Evolutionary conservation across 495 filamentous ascomycete genomes (phyloP).

Genomic region (Penicillium robsamsonii): DNA sequence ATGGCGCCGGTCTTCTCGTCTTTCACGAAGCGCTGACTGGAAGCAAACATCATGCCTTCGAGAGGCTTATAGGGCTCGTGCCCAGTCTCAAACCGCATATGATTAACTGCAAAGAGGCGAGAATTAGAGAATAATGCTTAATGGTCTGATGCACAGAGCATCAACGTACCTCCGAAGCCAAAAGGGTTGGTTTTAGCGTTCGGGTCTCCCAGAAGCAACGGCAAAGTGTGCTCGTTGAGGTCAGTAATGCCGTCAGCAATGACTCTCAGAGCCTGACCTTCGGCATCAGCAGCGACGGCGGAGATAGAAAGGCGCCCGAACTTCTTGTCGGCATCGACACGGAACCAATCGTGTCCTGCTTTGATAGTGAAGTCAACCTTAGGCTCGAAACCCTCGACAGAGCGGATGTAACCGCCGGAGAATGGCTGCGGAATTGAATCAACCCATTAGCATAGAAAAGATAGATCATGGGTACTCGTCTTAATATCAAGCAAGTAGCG

Average conservation of each 20-base stretch:
- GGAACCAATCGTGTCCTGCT: neutral
- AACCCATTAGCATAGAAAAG: no score
- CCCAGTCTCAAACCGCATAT: neutral
- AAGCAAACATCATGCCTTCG: neutral
- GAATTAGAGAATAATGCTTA: neutral
- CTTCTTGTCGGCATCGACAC: neutral
- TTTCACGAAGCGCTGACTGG: neutral
- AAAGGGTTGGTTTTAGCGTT: neutral
- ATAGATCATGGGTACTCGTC: no score
- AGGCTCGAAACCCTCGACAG: neutral
- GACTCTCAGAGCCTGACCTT: neutral
- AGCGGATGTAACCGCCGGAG: neutral
- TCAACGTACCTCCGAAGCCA: neutral
- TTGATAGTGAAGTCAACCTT: neutral
- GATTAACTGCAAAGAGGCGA: neutral
- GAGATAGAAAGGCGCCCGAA: neutral
- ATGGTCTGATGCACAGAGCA: neutral
- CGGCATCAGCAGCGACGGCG: neutral
- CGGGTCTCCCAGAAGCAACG: neutral
- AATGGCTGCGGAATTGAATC: no score
- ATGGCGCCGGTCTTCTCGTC: neutral
- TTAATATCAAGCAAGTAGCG: no score
- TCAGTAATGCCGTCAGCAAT: neutral
- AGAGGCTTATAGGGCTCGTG: neutral
- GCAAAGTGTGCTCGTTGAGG: conserved; percentile 1